Base-by-base conservation (phyloP, 2,329 filamentous ascomycete species). In the Coniosporium tulheliwenetii region DNA sequence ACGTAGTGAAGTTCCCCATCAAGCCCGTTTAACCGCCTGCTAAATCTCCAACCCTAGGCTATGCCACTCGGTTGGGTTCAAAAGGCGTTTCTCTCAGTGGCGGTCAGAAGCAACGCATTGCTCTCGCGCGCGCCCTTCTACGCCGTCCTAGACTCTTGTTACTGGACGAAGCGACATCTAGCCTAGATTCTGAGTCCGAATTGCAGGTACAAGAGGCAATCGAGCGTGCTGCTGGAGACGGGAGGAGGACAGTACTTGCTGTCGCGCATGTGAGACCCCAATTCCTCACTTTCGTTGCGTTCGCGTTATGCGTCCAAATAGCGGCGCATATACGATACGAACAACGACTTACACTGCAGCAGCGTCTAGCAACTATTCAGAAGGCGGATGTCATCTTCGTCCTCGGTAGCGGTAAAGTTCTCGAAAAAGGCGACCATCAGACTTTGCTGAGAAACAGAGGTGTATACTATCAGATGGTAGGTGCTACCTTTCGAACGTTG, bases 301-400 rank as follows among this genome's bases (percentile, higher is more conserved):
- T 26, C 19, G 19, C 19, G 19, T 26, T 26, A 26, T 26, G 19
- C 19, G 19, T 26, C 19, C 19, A 26, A 26, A 26, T 26, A 26
- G 19, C 19, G 19, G 19, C 7, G 19, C 19, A 26, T 26, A 26
- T 26, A 26, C 19, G 26, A 62, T 59, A 3, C 61, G 71, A 14
- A 76, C 72, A 1, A 72, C 70, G 0, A 66, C 73, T 42, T 54
- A 59, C 39, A 63, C 72, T 46, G 68, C 70, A 26, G 43, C 79
- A 83, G 53, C 71, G 79, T 8, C 61, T 84, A 16, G 81, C 79
- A 0, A 85, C 80, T 0, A 76, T 84, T 41, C 76, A 79, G 62
- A 77, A 78, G 46, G 77, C 78, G 2, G 76, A 82, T 48, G 65
- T 69, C 16, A 81, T 82, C 44, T 68, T 81, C 40, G 79, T 82